A percentile compares a stretch with the other conserved stretches of the same genome.
These are phyloP conservation scores for Alternaria gaisen DNA, from an alignment of 2,329 filamentous ascomycete genomes.

Conservation along the genomic window DNA sequence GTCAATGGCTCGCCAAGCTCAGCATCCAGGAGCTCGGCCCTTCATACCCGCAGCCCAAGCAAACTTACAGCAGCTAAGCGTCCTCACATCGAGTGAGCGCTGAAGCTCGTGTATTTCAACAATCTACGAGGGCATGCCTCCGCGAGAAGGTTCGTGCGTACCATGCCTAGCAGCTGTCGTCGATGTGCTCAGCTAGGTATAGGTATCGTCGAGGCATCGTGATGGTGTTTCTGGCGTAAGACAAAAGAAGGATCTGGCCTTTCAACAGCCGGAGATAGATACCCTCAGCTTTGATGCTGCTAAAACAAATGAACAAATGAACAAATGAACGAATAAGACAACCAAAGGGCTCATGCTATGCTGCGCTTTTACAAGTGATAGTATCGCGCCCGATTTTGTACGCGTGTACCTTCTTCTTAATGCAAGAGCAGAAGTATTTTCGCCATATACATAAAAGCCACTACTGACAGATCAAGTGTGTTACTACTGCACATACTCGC, in stretches of 20 bases:
- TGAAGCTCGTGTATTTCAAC: slow-evolving; percentile 53
- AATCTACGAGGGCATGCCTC: slow-evolving; percentile 46
- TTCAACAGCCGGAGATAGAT: slow-evolving; percentile 35
- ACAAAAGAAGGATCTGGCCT: slow-evolving; percentile 19
- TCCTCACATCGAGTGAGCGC: slow-evolving; percentile 36
- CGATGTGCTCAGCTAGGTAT: neutral
- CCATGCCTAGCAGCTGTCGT: neutral
- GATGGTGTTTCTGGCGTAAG: slow-evolving; percentile 10
- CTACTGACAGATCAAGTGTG: neutral
- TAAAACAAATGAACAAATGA: slow-evolving; percentile 6
- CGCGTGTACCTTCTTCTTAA: neutral
- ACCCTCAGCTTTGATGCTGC: slow-evolving; percentile 22
- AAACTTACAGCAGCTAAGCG: slow-evolving; percentile 52
- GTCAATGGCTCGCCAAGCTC: slow-evolving; percentile 93
- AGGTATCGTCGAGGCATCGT: slow-evolving; percentile 4
- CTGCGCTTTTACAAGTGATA: neutral
- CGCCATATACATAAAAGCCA: neutral
- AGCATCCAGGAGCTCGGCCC: slow-evolving; percentile 96
- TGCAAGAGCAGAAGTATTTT: neutral
- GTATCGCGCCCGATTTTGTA: too few relatives aligned
- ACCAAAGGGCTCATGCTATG: neutral
- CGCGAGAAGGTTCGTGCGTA: slow-evolving; percentile 7
- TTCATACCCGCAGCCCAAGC: slow-evolving; percentile 68
- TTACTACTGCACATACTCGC: too few relatives aligned
- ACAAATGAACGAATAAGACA: neutral